A percentile compares a stretch with the other conserved stretches of the same genome.
Evolutionary conservation across 768 basidiomycete species (phyloP).

Genomic region (Leccinum barrowsii): DNA sequence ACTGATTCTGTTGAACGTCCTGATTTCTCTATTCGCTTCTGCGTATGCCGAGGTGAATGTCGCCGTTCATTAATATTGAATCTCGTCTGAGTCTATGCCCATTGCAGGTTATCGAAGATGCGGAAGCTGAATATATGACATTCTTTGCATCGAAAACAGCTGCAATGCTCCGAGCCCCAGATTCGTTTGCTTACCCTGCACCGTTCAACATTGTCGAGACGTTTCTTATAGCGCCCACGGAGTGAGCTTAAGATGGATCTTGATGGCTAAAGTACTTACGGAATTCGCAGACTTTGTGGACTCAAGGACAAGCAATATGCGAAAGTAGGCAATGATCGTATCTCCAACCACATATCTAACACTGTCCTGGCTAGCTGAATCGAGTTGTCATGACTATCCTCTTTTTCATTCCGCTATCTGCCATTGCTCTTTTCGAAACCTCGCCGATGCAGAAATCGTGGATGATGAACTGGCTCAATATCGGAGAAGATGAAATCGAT

Average conservation of each 20-base stretch:
- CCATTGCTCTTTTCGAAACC: constrained; percentile 72
- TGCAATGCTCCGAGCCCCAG: constrained; percentile 81
- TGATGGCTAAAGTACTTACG: not conserved
- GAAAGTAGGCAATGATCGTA: constrained; percentile 35
- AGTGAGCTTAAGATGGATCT: constrained; percentile 48
- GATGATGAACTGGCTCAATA: constrained; percentile 64
- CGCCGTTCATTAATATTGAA: not conserved
- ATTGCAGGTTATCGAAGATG: constrained; percentile 71
- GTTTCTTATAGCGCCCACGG: constrained; percentile 77
- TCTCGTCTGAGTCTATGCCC: constrained; percentile 1
- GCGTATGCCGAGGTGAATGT: constrained; percentile 81
- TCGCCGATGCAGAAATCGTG: constrained; percentile 56
- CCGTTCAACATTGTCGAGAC: constrained; percentile 90
- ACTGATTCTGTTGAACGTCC: constrained; percentile 84
- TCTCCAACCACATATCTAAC: constrained; percentile 1
- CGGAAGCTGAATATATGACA: constrained; percentile 85
- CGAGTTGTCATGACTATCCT: constrained; percentile 69
- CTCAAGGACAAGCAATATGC: constrained; percentile 56
- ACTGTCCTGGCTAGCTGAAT: constrained; percentile 52
- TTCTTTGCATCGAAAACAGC: constrained; percentile 89
- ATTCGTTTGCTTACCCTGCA: constrained; percentile 79
- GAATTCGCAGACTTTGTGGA: constrained; percentile 37
- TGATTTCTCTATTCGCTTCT: constrained; percentile 93
- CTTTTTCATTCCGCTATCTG: constrained; percentile 76
- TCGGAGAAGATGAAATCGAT: constrained; percentile 53